Conservation (phyloP, 305 asterid genomes). For the Ajuga reptans region DNA sequence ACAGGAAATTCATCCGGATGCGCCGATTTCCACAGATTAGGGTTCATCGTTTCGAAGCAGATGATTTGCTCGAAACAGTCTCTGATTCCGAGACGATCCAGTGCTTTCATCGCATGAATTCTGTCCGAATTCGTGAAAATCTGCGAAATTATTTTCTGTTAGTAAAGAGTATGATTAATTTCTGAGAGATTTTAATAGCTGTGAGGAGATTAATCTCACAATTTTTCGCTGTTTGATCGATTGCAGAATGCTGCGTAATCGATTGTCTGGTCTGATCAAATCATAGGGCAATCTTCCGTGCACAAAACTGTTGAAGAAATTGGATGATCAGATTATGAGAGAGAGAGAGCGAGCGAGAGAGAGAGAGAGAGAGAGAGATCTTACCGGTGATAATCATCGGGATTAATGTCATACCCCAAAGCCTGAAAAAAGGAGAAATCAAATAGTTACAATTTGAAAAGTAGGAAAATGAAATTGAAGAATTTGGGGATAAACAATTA, state of each 20-base stretch:
- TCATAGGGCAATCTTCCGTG: constrained; percentile 87
- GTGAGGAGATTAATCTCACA: constrained; percentile 29
- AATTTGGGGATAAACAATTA: constrained; percentile 23
- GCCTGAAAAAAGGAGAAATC: constrained; percentile 36
- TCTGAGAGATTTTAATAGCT: not conserved
- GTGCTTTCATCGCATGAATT: constrained; percentile 53
- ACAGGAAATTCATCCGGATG: constrained; percentile 60
- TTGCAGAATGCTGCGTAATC: constrained; percentile 42
- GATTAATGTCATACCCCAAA: constrained; percentile 58
- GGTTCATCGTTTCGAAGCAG: constrained; percentile 85
- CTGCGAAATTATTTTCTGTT: constrained; percentile 24
- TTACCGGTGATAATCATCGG: constrained; percentile 84
- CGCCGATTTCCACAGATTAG: constrained; percentile 33
- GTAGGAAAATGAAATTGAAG: not conserved
- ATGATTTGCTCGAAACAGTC: constrained; percentile 71
- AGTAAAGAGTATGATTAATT: not conserved
- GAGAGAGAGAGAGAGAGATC: not conserved
- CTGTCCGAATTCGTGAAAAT: constrained; percentile 76
- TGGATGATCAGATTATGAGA: not conserved
- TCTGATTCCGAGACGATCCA: constrained; percentile 59
- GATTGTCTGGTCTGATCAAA: constrained; percentile 52
- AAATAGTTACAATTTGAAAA: not conserved
- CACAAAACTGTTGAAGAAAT: constrained; percentile 39
- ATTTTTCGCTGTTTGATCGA: constrained; percentile 65
- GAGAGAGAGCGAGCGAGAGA: too few relatives aligned